Evolutionary conservation across 805 yeast species (phyloP), one percentile per base, ranked within the genome.

Genomic region (Pichia sporocuriosa): DNA sequence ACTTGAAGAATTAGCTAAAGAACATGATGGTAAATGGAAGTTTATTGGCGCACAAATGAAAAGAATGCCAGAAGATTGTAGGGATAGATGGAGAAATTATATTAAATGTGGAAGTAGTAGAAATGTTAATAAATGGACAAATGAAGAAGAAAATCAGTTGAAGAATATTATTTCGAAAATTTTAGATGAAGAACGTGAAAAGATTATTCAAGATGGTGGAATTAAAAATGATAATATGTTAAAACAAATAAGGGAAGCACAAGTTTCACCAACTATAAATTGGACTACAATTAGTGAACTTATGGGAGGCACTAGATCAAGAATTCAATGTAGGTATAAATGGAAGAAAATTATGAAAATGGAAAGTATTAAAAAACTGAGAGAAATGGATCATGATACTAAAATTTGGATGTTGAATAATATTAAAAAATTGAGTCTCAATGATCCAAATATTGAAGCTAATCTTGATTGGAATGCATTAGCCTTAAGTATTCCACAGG

Each of bases 1-100:
- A 36, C 67, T 90, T 40, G 77, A 77, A 2, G 71, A 70, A 40
- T 64, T 85, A 39, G 84, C 85, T 10, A 61, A 72, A 9, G 77
- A 79, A 21, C 74, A 77, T 51, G 86, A 80, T 44, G 87, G 93
- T 15, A 87, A 84, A 56, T 90, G 97, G 97, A 86, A 86, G 51
- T 68, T 70, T 31, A 84, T 90, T 46, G 97, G 97, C 7, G 72
- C 72, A 40, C 66, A 68, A 7, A 69, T 90, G 76, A 86, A 84
- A 12, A 70, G 97, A 54, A 90, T 90, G 97, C 97, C 97, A 0
- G 97, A 90, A 57, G 97, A 90, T 63, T 89, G 97, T 61, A 73
- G 97, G 52, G 97, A 90, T 60, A 72, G 97, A 53, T 90, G 95
- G 95, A 72, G 97, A 61, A 90, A 90, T 59, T 90, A 89, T 58